Conservation (phyloP, 345 rosid genomes). For the Diplotaxis tenuifolia region DNA sequence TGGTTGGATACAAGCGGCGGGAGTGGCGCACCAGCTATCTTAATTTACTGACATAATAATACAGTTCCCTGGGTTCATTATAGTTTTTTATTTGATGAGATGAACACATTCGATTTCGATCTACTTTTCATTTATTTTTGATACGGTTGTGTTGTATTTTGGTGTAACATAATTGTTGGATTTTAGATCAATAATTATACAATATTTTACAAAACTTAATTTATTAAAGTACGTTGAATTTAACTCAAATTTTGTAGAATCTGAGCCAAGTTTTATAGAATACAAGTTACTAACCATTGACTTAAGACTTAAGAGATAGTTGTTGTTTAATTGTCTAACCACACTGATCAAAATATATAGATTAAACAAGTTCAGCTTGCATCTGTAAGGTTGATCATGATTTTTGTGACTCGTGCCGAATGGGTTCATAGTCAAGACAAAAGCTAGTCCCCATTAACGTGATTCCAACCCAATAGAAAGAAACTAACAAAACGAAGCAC, state of each 20-base stretch:
- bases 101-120: neutral
- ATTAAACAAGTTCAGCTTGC: neutral
- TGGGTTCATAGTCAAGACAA: neutral
- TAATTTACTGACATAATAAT: conserved; percentile 13
- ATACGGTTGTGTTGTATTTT: neutral
- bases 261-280: neutral
- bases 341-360: neutral
- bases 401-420: neutral
- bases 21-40: conserved; percentile 43
- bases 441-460: neutral
- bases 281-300: neutral
- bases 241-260: too few relatives aligned
- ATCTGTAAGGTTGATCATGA: neutral
- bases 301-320: neutral
- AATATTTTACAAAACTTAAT: too few relatives aligned
- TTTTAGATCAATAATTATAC: too few relatives aligned
- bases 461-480: neutral
- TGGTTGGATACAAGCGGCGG: conserved; percentile 56
- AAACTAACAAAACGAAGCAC: neutral
- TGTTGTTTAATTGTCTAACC: neutral
- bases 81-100: neutral
- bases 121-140: neutral
- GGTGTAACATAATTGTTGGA: neutral
- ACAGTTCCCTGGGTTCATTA: neutral
- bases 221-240: too few relatives aligned